These are phyloP conservation scores for Acacia melanoxylon DNA, from an alignment of 306 rosid species.

Conservation along the genomic window DNA sequence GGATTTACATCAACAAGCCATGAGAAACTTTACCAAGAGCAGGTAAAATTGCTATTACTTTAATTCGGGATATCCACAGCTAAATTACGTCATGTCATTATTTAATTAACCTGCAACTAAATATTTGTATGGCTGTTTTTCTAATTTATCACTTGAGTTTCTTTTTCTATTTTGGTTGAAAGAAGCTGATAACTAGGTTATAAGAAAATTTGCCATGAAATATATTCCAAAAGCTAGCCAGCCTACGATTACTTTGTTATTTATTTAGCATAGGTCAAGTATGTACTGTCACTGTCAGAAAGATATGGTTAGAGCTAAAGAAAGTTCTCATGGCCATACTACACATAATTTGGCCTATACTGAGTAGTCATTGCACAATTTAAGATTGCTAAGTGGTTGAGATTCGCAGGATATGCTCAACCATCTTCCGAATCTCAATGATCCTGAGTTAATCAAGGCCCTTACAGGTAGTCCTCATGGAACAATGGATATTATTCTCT, in stretches of 20 bases:
- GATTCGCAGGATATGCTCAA: slow-evolving; percentile 61
- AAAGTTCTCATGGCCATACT: background rate
- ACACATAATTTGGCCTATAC: background rate
- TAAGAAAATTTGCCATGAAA: background rate
- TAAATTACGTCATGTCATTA: background rate
- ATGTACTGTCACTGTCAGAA: background rate
- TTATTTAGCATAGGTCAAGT: background rate
- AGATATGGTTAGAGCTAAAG: background rate
- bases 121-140: background rate
- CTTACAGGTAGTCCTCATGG: slow-evolving; percentile 45
- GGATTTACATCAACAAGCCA: too few species aligned
- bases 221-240: background rate
- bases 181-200: background rate
- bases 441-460: slow-evolving; percentile 54
- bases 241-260: too few species aligned
- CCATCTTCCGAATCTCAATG: slow-evolving; percentile 63
- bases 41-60: slow-evolving; percentile 41
- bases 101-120: background rate
- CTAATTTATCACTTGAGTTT: background rate
- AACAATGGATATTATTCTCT: background rate
- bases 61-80: background rate
- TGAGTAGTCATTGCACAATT: background rate
- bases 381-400: too few species aligned
- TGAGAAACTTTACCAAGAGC: slow-evolving; percentile 53
- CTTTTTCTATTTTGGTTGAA: background rate